Conservation (phyloP, 148 eudicot genomes). For the Diospyros kaki region DNA sequence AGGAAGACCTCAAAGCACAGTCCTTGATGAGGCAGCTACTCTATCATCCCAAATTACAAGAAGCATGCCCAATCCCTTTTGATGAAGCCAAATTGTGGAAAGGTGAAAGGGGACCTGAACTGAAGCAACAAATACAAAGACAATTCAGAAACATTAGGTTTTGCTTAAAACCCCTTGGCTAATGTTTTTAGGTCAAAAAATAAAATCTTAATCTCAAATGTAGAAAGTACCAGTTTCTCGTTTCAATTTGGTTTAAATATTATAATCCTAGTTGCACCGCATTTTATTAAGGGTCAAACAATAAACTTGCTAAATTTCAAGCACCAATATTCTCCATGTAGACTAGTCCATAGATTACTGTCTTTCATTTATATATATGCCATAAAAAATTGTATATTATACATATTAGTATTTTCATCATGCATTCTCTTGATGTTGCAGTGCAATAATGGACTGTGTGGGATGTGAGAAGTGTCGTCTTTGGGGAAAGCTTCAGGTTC, state of each 20-base stretch:
- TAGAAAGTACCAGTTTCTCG: not conserved
- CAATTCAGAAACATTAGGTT: constrained; percentile 63
- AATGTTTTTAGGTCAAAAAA: too few relatives aligned
- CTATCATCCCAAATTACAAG: constrained; percentile 52
- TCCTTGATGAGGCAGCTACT: constrained; percentile 64
- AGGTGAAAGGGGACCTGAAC: constrained; percentile 76
- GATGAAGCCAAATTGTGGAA: constrained; percentile 89
- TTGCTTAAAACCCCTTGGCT: not conserved
- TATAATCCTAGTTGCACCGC: too few relatives aligned
- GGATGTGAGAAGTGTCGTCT: constrained; percentile 91
- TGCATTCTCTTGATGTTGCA: constrained; percentile 17
- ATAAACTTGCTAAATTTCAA: too few relatives aligned
- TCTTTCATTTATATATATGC: too few relatives aligned
- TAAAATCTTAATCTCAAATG: too few relatives aligned
- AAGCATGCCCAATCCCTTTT: constrained; percentile 84
- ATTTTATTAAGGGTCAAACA: too few relatives aligned
- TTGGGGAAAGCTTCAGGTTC: constrained; percentile 91
- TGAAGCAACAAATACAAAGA: constrained; percentile 68
- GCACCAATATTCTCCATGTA: too few relatives aligned
- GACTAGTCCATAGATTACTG: too few relatives aligned
- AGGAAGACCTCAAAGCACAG: constrained; percentile 69
- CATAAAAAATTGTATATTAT: too few relatives aligned
- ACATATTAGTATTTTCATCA: too few relatives aligned
- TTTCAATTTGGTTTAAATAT: not conserved
- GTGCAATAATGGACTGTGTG: constrained; percentile 87